Evolutionary conservation across 495 filamentous ascomycete genomes (phyloP).

Genomic region (Saxophila tyrrhenica): DNA sequence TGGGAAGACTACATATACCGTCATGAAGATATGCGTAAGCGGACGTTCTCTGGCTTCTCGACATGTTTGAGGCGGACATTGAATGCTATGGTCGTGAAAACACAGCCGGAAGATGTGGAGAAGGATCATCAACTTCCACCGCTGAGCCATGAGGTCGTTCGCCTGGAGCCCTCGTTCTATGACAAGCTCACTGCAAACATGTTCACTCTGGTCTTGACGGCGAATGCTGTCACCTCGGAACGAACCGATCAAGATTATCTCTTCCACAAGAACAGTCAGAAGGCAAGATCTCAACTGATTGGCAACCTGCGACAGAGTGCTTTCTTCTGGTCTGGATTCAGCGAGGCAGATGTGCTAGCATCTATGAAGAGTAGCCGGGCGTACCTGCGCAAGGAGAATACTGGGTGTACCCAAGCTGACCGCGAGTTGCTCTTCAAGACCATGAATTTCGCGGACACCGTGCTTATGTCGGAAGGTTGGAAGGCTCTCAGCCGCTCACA

Average conservation of each 20-base stretch:
- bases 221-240: slow-evolving; percentile 86
- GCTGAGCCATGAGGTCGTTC: slow-evolving; percentile 57
- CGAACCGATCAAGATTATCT: slow-evolving; percentile 76
- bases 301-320: slow-evolving; percentile 75
- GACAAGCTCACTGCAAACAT: slow-evolving; percentile 76
- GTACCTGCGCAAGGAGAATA: slow-evolving; percentile 48
- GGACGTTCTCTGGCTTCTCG: slow-evolving; percentile 34
- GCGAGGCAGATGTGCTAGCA: slow-evolving; percentile 44
- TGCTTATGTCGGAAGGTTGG: slow-evolving; percentile 51
- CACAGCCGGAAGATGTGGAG: slow-evolving; percentile 57
- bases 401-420: slow-evolving; percentile 47
- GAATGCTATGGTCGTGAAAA: slow-evolving; percentile 69
- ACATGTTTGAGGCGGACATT: slow-evolving; percentile 56
- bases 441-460: slow-evolving; percentile 48
- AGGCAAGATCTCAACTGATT: slow-evolving; percentile 52
- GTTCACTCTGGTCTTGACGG: slow-evolving; percentile 66
- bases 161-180: slow-evolving; percentile 69
- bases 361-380: slow-evolving; percentile 51
- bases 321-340: slow-evolving; percentile 81
- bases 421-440: slow-evolving; percentile 47
- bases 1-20: slow-evolving; percentile 73
- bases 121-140: slow-evolving; percentile 53
- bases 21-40: slow-evolving; percentile 38
- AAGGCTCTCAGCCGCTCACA: slow-evolving; percentile 52
- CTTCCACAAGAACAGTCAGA: slow-evolving; percentile 63